phyloP scores from a whole-genome alignment of 805 yeast species.

The Saccharomycopsis fibuligera region DNA sequence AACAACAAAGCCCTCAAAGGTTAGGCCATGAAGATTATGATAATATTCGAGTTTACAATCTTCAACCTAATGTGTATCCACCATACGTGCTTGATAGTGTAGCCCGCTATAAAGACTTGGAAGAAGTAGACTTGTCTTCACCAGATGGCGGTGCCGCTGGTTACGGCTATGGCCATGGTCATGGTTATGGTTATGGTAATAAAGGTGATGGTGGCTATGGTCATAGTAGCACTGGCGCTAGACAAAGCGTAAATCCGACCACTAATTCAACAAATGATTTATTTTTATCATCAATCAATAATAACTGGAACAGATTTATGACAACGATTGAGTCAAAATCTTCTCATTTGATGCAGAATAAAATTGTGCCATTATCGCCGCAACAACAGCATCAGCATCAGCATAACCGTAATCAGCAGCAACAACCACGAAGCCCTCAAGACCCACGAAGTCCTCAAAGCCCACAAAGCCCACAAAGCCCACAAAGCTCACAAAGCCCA shows the following conservation, averaged over 20 bases:
- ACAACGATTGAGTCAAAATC: constrained; percentile 40
- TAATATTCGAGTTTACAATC: constrained; percentile 17
- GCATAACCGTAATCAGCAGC: not conserved
- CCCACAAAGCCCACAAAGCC: too few relatives aligned
- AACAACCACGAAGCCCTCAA: not conserved
- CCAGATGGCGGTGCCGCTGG: too few relatives aligned
- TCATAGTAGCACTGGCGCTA: too few relatives aligned
- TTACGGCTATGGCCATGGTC: too few relatives aligned
- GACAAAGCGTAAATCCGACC: too few relatives aligned
- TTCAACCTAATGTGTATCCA: constrained; percentile 44
- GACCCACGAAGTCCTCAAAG: not conserved
- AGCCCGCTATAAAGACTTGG: constrained; percentile 24
- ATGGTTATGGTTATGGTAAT: too few relatives aligned
- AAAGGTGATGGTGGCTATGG: too few relatives aligned
- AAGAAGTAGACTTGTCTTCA: not conserved
- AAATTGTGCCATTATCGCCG: constrained; percentile 3
- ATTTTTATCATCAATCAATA: constrained; percentile 33
- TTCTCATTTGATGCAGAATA: constrained; percentile 22
- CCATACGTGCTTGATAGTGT: constrained; percentile 58
- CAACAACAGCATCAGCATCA: constrained; percentile 1
- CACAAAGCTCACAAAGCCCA: not conserved
- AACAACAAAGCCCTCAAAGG: not conserved
- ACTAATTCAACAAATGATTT: too few relatives aligned
- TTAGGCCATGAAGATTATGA: constrained; percentile 17
- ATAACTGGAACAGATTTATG: constrained; percentile 48